Base-by-base conservation (phyloP, 1,284 basidiomycete genomes). In the Wolfiporia cocos region DNA sequence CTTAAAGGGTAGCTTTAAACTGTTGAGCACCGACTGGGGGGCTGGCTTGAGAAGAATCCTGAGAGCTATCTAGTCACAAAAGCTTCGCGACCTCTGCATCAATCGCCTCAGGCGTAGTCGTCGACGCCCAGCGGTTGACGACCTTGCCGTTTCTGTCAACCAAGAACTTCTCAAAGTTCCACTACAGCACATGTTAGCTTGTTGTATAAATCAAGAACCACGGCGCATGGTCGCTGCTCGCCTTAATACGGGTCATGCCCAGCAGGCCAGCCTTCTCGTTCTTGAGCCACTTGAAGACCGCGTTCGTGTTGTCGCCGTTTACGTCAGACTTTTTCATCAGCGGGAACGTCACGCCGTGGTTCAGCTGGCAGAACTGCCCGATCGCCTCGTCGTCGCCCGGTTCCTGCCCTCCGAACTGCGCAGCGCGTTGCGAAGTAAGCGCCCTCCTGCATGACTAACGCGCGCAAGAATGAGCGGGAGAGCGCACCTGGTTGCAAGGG, bases 321-420 rank as follows among this genome's bases (percentile, higher is more conserved):
- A 95, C 92, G 41, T 95, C 86, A n/a, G 86, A 84, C 67, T 92
- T 92, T 66, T 79, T 82, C 77, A 89, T 87, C 41, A 92, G 69
- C 5, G 86, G 86, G 69, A 92, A 92, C 5, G 74, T 77, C 17
- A 92, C 88, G 22, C 87, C 87, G 56, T 91, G 82, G 68, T 92
- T 92, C 49, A 77, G 56, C 44, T 71, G 66, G 62, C 81, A 86
- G 61, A 83, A 85, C 55, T 81, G 70, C 19, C 68, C 71, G 52
- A 91, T 86, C 28, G 74, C 71, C 5, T 70, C 71, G 52, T 92
- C 87, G 17, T 73, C 67, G 18, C 74, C 81, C 1, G 88, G 88
- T 56, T 92, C 88, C 64, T 91, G 86, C 2, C 76, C 74, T 46
- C 76, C 81, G 51, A 87, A 87, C 82, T 86, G 47, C 23, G 23